phyloP scores from a whole-genome alignment of 805 yeast species.

The Ogataea degrootiae region DNA sequence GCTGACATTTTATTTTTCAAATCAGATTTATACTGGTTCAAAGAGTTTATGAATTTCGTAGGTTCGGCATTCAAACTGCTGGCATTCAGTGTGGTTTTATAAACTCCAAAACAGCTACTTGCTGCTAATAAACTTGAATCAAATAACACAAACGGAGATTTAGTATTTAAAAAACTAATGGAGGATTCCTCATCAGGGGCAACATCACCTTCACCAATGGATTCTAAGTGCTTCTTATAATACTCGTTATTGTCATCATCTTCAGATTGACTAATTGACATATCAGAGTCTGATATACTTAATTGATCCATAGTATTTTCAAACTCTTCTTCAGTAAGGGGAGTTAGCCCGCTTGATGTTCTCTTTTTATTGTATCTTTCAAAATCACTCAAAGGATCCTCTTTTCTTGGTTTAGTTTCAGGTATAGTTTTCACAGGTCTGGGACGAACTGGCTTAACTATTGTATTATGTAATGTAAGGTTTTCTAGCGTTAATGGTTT shows the following conservation, averaged over 20 bases:
- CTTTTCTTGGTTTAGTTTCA: background rate
- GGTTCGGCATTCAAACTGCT: conserved; percentile 42
- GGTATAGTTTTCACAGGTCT: background rate
- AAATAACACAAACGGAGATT: conserved; percentile 65
- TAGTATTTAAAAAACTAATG: conserved; percentile 56
- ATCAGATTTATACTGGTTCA: conserved; percentile 13
- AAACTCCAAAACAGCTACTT: conserved; percentile 56
- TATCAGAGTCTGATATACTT: conserved; percentile 58
- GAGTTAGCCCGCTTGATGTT: conserved; percentile 36
- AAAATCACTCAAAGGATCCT: conserved; percentile 10
- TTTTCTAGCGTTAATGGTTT: conserved; percentile 5
- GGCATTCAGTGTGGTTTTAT: conserved; percentile 54
- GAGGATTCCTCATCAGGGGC: conserved; percentile 29
- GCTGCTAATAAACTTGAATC: conserved; percentile 42
- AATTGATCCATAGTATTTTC: conserved; percentile 47
- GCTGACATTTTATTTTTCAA: conserved; percentile 50
- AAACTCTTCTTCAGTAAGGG: conserved; percentile 54
- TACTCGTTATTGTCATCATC: background rate
- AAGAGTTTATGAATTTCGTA: conserved; percentile 34
- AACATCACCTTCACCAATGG: background rate
- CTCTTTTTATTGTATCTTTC: conserved; percentile 50
- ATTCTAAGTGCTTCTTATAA: background rate
- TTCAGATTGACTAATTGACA: conserved; percentile 11
- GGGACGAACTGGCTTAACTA: conserved; percentile 7
- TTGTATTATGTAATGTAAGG: background rate